Evolutionary conservation across 179 eudicot genomes (phyloP).

Genomic region (Patellifolia procumbens): DNA sequence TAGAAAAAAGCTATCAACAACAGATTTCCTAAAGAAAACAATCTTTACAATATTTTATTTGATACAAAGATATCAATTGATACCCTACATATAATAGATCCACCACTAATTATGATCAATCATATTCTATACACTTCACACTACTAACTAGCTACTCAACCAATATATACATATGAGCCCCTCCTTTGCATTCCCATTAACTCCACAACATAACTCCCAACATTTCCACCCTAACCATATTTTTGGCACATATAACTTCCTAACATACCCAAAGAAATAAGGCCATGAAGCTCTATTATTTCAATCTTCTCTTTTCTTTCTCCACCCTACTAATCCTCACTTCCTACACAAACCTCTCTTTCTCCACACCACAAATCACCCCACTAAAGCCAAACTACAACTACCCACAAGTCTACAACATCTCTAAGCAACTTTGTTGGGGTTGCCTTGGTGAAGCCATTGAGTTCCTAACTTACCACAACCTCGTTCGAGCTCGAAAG

Average conservation of each 20-base stretch:
- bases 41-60: no score
- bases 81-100: no score
- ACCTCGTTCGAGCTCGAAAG: conserved; percentile 58
- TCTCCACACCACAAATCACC: conserved; percentile 17
- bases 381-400: conserved; percentile 34
- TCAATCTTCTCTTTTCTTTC: background rate
- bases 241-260: background rate
- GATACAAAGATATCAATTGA: conserved; percentile 3
- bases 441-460: conserved; percentile 58
- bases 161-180: background rate
- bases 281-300: conserved; percentile 1
- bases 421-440: conserved; percentile 69
- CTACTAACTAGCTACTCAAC: background rate
- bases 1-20: no score
- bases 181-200: background rate
- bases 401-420: conserved; percentile 48
- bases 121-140: background rate
- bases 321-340: conserved; percentile 1
- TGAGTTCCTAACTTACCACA: conserved; percentile 61
- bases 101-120: no score
- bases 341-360: background rate
- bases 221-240: background rate
- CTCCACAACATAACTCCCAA: no score
- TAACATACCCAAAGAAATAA: background rate
- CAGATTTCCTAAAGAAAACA: no score